These are phyloP conservation scores for Fusarium humuli DNA, from an alignment of 2,329 filamentous ascomycete species.

Conservation along the genomic window DNA sequence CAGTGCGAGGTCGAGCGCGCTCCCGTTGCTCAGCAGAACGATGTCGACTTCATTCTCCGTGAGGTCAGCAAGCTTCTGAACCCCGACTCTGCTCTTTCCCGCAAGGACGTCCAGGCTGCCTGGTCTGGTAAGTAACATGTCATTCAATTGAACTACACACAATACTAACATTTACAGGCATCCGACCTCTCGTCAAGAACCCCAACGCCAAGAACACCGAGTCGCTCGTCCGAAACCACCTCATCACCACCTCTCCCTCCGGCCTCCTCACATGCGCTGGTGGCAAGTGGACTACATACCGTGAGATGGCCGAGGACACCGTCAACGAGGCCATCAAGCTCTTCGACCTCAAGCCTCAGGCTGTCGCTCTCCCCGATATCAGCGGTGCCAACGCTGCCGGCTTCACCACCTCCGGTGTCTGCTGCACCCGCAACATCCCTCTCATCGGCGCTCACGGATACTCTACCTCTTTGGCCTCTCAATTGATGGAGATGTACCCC, in stretches of 20 bases:
- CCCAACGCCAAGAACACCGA: constrained; percentile 85
- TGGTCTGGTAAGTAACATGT: constrained; percentile 73
- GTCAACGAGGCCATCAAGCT: constrained; percentile 80
- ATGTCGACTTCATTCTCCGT: constrained; percentile 84
- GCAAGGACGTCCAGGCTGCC: constrained; percentile 80
- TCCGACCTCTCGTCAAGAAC: constrained; percentile 83
- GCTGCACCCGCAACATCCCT: constrained; percentile 79
- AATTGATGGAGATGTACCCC: constrained; percentile 53
- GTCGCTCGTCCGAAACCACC: constrained; percentile 84
- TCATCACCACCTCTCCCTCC: constrained; percentile 79
- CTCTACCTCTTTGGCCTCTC: constrained; percentile 50
- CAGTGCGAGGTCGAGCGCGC: constrained; percentile 75
- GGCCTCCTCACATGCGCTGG: constrained; percentile 84
- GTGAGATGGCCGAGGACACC: constrained; percentile 88
- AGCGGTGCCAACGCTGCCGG: constrained; percentile 67
- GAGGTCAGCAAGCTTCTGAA: constrained; percentile 82
- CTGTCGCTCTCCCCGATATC: constrained; percentile 69
- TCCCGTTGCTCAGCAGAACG: constrained; percentile 78
- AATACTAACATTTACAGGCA: constrained; percentile 55
- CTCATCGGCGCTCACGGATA: constrained; percentile 83
- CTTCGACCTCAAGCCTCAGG: constrained; percentile 68
- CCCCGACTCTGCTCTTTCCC: constrained; percentile 79
- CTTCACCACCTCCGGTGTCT: constrained; percentile 72
- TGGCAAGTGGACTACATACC: constrained; percentile 90
- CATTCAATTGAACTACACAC: rapidly evolving